phyloP scores from a whole-genome alignment of 306 rosid genomes.

The Astragalus glycyphyllos region DNA sequence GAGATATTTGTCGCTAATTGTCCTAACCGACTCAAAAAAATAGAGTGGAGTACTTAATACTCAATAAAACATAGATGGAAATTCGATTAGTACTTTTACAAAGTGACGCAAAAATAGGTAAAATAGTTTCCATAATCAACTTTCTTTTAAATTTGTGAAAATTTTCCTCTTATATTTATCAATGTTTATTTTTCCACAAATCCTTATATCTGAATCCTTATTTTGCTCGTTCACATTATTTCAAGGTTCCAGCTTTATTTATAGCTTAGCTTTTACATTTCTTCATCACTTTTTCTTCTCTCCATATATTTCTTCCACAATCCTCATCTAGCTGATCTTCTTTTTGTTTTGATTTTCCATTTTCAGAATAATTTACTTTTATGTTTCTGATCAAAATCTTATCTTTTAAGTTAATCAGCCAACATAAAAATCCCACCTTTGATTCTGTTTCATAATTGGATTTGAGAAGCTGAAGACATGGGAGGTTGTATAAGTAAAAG shows the following conservation, averaged over 20 bases:
- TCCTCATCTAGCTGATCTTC: constrained; percentile 35
- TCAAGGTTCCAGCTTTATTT: constrained; percentile 27
- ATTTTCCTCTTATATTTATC: too few species aligned
- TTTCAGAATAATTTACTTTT: background rate
- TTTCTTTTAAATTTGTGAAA: background rate
- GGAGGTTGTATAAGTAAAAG: constrained; percentile 67
- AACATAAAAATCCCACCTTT: background rate
- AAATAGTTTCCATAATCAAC: background rate
- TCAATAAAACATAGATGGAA: background rate
- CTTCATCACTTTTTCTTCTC: constrained; percentile 36
- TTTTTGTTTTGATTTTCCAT: background rate
- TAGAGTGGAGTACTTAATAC: too few species aligned
- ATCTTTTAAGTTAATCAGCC: constrained; percentile 32
- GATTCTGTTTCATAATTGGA: constrained; percentile 3
- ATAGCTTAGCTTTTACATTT: constrained; percentile 20
- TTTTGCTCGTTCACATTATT: constrained; percentile 27
- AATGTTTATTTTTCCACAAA: background rate
- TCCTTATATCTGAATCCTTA: background rate
- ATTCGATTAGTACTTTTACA: background rate
- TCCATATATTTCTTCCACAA: constrained; percentile 31
- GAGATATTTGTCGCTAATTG: too few species aligned
- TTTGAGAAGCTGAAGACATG: constrained; percentile 47
- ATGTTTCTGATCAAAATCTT: constrained; percentile 45
- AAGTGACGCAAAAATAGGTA: background rate
- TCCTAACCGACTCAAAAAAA: too few species aligned